Percentiles rank a stretch among this genome's conserved stretches.
Conservation (phyloP, 352 stramenopile genomes). For the Globisporangium perplexum region DNA sequence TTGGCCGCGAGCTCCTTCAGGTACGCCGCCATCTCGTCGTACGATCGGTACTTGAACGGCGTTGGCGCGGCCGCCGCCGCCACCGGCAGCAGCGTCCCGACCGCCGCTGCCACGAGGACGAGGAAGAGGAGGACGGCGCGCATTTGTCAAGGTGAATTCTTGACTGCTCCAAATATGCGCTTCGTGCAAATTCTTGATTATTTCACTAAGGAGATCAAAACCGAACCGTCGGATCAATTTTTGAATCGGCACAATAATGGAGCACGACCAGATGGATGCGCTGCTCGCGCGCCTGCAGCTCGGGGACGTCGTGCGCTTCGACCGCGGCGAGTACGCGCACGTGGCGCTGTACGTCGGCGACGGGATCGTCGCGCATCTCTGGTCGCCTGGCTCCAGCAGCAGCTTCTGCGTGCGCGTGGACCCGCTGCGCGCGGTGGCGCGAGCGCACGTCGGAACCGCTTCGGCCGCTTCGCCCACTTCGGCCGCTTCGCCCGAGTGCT, state of each 20-base stretch:
- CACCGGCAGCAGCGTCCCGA: too few species aligned
- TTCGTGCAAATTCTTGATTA: too few species aligned
- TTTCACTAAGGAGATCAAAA: too few species aligned
- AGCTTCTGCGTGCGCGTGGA: conserved; percentile 63
- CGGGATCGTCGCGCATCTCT: conserved; percentile 56
- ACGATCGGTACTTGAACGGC: conserved; percentile 63
- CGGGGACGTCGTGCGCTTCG: conserved; percentile 61
- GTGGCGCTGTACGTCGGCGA: conserved; percentile 44
- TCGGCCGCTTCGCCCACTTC: too few species aligned
- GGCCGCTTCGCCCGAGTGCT: conserved; percentile 30
- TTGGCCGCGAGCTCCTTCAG: conserved; percentile 64
- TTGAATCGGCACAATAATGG: too few species aligned
- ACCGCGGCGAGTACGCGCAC: conserved; percentile 59
- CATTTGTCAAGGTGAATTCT: too few species aligned
- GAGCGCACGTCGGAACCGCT: background rate
- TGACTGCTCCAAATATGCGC: too few species aligned
- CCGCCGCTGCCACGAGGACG: background rate
- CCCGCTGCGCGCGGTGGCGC: conserved; percentile 36
- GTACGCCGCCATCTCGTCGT: conserved; percentile 58
- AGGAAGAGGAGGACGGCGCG: background rate
- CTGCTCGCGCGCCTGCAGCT: conserved; percentile 9
- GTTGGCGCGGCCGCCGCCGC: background rate
- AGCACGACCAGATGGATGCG: conserved; percentile 5
- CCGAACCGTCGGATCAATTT: too few species aligned
- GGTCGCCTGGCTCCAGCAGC: conserved; percentile 30